phyloP scores from a whole-genome alignment of 768 basidiomycete species.

The Harrya chromipes region DNA sequence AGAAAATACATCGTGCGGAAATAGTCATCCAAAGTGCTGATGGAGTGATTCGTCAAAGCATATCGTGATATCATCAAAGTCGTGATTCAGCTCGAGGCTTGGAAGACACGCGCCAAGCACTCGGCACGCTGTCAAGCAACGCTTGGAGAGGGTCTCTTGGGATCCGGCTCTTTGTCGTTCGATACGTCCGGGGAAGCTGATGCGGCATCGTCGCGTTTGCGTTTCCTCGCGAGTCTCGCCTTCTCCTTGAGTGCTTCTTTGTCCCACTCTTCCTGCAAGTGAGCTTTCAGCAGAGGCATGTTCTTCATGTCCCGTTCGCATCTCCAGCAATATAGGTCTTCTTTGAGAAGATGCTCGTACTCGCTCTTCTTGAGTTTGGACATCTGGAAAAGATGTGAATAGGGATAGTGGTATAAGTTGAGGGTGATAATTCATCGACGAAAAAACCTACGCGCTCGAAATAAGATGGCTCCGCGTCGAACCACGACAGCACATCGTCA shows the following conservation, averaged over 20 bases:
- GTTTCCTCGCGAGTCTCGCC: conserved; percentile 39
- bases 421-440: background rate
- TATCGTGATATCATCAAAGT: too few species aligned
- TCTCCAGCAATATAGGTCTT: conserved; percentile 63
- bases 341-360: conserved; percentile 69
- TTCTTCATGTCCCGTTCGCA: conserved; percentile 64
- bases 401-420: background rate
- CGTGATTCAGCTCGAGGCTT: too few species aligned
- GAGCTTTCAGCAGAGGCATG: conserved; percentile 71
- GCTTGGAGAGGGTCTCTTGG: conserved; percentile 11
- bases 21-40: background rate
- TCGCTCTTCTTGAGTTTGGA: conserved; percentile 44
- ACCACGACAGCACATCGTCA: conserved; percentile 78
- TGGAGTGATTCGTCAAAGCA: too few species aligned
- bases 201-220: conserved; percentile 29
- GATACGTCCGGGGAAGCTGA: background rate
- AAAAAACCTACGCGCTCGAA: conserved; percentile 44
- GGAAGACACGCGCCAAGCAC: too few species aligned
- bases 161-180: conserved; percentile 8
- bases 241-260: conserved; percentile 42
- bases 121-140: conserved; percentile 3
- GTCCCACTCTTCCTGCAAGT: conserved; percentile 75
- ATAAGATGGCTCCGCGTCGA: conserved; percentile 60
- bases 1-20: background rate
- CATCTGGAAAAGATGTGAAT: conserved; percentile 40